phyloP scores from a whole-genome alignment of 805 yeast genomes.

The Kuraishia ogatae region DNA sequence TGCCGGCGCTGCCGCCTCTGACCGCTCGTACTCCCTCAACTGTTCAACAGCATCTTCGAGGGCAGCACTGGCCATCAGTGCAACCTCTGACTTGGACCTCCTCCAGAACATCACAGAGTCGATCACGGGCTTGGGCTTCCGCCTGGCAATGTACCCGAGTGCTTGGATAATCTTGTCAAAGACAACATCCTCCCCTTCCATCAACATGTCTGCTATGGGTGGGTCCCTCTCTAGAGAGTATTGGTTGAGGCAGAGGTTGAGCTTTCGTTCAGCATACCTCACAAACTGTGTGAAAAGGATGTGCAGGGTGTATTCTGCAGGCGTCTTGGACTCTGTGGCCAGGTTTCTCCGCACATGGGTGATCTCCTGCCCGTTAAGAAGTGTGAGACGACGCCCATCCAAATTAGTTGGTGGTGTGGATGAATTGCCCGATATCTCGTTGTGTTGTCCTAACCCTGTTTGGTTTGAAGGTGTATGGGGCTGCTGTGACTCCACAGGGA shows the following conservation, averaged over 20 bases:
- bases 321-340: slow-evolving; percentile 33
- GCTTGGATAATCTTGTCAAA: slow-evolving; percentile 84
- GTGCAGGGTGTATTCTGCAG: slow-evolving; percentile 88
- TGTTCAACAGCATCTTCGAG: slow-evolving; percentile 29
- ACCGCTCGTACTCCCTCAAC: slow-evolving; percentile 12
- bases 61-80: slow-evolving; percentile 51
- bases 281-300: slow-evolving; percentile 94
- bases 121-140: slow-evolving; percentile 90
- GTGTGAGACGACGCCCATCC: slow-evolving; percentile 1
- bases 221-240: slow-evolving; percentile 66
- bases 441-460: too few relatives aligned
- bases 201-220: slow-evolving; percentile 65
- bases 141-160: slow-evolving; percentile 81
- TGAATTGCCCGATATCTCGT: too few relatives aligned
- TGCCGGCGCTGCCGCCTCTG: slow-evolving; percentile 2
- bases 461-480: too few relatives aligned
- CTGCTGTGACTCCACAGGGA: too few relatives aligned
- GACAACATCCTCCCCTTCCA: slow-evolving; percentile 78
- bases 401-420: slow-evolving; percentile 2
- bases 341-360: slow-evolving; percentile 2
- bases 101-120: slow-evolving; percentile 99
- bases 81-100: slow-evolving; percentile 83
- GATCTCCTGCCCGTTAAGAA: slow-evolving; percentile 3
- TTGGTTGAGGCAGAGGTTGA: slow-evolving; percentile 59
- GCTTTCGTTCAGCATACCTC: slow-evolving; percentile 83